Percentiles rank a stretch among this genome's conserved stretches.
phyloP scores from a whole-genome alignment of 1,284 basidiomycete genomes.

The Pseudozyma tsukubaensis region DNA sequence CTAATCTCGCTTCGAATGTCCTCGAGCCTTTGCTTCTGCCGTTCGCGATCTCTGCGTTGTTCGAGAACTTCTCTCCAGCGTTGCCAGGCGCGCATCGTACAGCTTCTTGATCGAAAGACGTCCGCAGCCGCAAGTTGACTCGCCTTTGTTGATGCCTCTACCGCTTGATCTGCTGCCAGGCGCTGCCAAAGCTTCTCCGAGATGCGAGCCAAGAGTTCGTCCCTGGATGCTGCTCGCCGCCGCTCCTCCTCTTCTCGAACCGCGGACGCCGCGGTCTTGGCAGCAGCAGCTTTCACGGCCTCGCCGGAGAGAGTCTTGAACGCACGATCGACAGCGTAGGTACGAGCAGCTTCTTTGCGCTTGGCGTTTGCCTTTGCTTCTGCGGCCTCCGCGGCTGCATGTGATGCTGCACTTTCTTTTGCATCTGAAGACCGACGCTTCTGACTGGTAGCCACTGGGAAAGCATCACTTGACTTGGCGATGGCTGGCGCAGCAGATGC shows the following conservation, averaged over 20 bases:
- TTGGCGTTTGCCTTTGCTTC: conserved; percentile 18
- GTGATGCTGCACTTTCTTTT: conserved; percentile 12
- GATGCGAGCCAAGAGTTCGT: conserved; percentile 19
- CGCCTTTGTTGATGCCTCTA: conserved; percentile 12
- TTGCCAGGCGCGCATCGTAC: conserved; percentile 15
- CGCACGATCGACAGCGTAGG: conserved; percentile 22
- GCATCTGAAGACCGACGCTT: conserved; percentile 26
- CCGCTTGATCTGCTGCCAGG: conserved; percentile 18
- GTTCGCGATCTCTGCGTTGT: conserved; percentile 26
- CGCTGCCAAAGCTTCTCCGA: conserved; percentile 20
- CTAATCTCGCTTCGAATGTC: conserved; percentile 24
- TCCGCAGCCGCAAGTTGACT: conserved; percentile 25
- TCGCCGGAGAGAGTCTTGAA: conserved; percentile 24
- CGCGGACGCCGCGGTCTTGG: conserved; percentile 16
- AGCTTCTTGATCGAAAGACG: conserved; percentile 18
- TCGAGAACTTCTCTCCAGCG: conserved; percentile 27
- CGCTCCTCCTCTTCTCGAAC: conserved; percentile 20
- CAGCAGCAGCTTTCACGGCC: conserved; percentile 10
- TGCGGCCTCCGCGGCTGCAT: conserved; percentile 14
- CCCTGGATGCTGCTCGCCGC: conserved; percentile 23
- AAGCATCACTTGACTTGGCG: conserved; percentile 1
- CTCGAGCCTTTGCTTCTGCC: conserved; percentile 23
- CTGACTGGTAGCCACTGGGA: neutral
- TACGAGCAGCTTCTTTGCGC: conserved; percentile 19
- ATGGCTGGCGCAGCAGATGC: neutral